Base-by-base conservation (phyloP, 2,329 filamentous ascomycete species). In the Aspergillus neoniger region DNA sequence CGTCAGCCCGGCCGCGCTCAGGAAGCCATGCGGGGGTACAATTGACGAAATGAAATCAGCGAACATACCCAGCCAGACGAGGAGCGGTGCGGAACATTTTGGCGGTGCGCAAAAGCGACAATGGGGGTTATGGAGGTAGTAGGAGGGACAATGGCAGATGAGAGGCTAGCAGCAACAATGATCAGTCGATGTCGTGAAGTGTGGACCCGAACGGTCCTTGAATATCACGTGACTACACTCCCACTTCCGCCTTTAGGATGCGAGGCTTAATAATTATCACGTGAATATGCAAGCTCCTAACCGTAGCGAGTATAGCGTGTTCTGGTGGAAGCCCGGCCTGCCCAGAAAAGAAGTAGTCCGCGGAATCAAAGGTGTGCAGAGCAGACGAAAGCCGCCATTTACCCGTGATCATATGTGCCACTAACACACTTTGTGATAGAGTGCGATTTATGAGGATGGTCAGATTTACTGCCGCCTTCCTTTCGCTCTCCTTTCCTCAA, bases 1-100 rank as follows among this genome's bases (percentile, higher is more conserved):
- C 48, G 55, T 65, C 64, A 66, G 64, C 32, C 63, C 65, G 62
- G 48, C 55, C 56, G 38, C 36, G 39, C 57, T 50, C 47, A 50
- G 53, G 60, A 48, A 21, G 28, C 52, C 59, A 62, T 57, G 56
- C 53, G 56, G 23, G 41, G 14, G 39, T 30, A 23, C 8, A 52
- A 5, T 38, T 19, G 28, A 36, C 15, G 44, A 48, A 48, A 47
- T 19, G 41, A n/a, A 57, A 61, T 23, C 23, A 53, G 19, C 8
- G 41, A 36, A 76, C 77, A 55, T 78, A 79, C 77, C 76, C 77
- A 65, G 76, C 76, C 67, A 77, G 67, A 64, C 77, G 74, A 69
- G 77, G 76, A 64, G 71, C 67, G 63, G 77, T 79, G 70, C 75
- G 76, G 69, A 76, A 75, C 70, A 79, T 79, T 66, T 72, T 76